A percentile compares a stretch with the other conserved stretches of the same genome.
Evolutionary conservation across 805 yeast genomes (phyloP).

Genomic region (Brettanomyces anomalus): DNA sequence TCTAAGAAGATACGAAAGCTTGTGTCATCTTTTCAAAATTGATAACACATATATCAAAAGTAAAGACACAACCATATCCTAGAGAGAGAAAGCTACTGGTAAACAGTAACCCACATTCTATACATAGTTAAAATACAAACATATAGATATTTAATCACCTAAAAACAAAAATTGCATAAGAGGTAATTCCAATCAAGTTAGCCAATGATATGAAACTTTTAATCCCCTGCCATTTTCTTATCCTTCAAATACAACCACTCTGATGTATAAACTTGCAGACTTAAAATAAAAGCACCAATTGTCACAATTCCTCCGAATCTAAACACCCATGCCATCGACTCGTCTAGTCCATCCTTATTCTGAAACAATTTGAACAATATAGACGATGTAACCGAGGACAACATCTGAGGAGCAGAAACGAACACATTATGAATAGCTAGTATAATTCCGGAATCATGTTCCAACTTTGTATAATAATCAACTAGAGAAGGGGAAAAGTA

Average conservation of each 20-base stretch:
- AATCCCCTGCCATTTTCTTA: constrained; percentile 6
- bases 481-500: constrained; percentile 16
- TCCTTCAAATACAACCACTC: constrained; percentile 29
- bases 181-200: no score
- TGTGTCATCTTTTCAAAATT: constrained; percentile 13
- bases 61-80: background rate
- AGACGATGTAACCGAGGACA: constrained; percentile 40
- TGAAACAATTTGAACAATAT: constrained; percentile 34
- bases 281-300: constrained; percentile 34
- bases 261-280: constrained; percentile 34
- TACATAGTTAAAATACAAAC: no score
- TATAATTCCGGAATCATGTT: constrained; percentile 47
- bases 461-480: constrained; percentile 30
- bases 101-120: no score
- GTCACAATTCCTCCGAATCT: constrained; percentile 46
- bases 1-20: constrained; percentile 11
- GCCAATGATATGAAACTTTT: no score
- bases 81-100: background rate
- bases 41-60: background rate
- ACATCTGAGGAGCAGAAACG: constrained; percentile 49
- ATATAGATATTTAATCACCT: no score
- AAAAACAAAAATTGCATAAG: background rate
- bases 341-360: constrained; percentile 23
- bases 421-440: constrained; percentile 51
- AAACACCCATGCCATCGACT: constrained; percentile 48